A percentile compares a stretch with the other conserved stretches of the same genome.
Evolutionary conservation across 2,329 filamentous ascomycete genomes (phyloP).

Genomic region (Fusarium zealandicum): DNA sequence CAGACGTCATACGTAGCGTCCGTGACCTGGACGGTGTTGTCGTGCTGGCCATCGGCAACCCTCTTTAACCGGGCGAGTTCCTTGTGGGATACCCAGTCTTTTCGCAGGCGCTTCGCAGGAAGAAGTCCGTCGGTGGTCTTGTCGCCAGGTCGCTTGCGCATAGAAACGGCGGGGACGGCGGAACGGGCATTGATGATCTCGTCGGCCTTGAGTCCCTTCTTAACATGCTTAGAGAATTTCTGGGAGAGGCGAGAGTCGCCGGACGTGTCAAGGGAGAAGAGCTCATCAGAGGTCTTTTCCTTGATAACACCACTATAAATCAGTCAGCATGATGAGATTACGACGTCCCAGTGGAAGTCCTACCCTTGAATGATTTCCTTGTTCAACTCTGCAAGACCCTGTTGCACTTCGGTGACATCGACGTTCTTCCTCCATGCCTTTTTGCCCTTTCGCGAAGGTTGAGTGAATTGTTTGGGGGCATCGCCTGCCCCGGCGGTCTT

Average conservation of each 20-base stretch:
- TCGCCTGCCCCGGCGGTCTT: conserved; percentile 55
- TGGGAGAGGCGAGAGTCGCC: conserved; percentile 72
- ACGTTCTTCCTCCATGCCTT: conserved; percentile 99
- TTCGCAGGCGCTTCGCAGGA: conserved; percentile 76
- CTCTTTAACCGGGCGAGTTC: conserved; percentile 80
- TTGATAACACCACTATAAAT: conserved; percentile 76
- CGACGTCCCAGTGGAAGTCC: conserved; percentile 23
- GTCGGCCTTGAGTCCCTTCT: conserved; percentile 86
- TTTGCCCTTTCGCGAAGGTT: conserved; percentile 95
- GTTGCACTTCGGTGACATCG: conserved; percentile 84
- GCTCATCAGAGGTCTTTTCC: conserved; percentile 81
- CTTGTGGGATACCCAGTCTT: conserved; percentile 82
- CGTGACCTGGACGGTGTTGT: conserved; percentile 60
- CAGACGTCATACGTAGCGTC: conserved; percentile 82
- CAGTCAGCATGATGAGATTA: conserved; percentile 23
- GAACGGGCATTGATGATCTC: conserved; percentile 90
- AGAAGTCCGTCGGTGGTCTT: conserved; percentile 77
- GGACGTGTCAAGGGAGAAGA: conserved; percentile 82
- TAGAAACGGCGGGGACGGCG: conserved; percentile 77
- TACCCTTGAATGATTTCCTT: conserved; percentile 93
- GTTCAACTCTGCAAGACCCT: conserved; percentile 83
- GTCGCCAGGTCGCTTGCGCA: conserved; percentile 76
- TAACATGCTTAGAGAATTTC: conserved; percentile 69
- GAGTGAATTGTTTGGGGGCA: conserved; percentile 81
- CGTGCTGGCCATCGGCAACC: conserved; percentile 77